phyloP scores from a whole-genome alignment of 2,329 filamentous ascomycete species.

The Pseudocercospora crystallina region DNA sequence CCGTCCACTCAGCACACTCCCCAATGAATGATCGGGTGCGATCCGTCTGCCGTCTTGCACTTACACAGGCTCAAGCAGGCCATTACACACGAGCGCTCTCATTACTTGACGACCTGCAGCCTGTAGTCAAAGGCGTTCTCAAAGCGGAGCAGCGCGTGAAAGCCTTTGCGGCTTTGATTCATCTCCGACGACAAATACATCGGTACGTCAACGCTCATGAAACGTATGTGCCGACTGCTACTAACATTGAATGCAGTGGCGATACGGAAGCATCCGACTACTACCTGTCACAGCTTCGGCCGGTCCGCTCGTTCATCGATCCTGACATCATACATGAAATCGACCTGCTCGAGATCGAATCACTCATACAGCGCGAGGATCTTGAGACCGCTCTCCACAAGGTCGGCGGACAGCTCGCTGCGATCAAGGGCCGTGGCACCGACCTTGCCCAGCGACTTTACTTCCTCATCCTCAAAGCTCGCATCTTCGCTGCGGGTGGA shows the following conservation, averaged over 20 bases:
- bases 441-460: slow-evolving; percentile 69
- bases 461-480: slow-evolving; percentile 70
- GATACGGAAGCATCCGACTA: slow-evolving; percentile 58
- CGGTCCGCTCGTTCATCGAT: slow-evolving; percentile 45
- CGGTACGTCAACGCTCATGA: slow-evolving; percentile 36
- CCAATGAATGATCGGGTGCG: slow-evolving; percentile 78
- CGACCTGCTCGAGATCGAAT: slow-evolving; percentile 60
- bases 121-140: slow-evolving; percentile 66
- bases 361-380: slow-evolving; percentile 49
- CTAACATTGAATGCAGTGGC: slow-evolving; percentile 41
- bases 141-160: slow-evolving; percentile 75
- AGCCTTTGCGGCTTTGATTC: slow-evolving; percentile 66
- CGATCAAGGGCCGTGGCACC: slow-evolving; percentile 42
- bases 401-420: slow-evolving; percentile 54
- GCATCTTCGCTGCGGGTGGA: slow-evolving; percentile 66
- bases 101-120: slow-evolving; percentile 60
- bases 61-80: slow-evolving; percentile 65
- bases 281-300: slow-evolving; percentile 58
- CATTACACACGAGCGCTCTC: slow-evolving; percentile 67
- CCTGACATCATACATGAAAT: slow-evolving; percentile 61
- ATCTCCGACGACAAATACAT: slow-evolving; percentile 63
- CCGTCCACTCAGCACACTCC: slow-evolving; percentile 64
- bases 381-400: slow-evolving; percentile 51
- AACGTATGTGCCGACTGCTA: neutral
- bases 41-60: slow-evolving; percentile 69